Conservation (phyloP, 495 filamentous ascomycete genomes). For the Xylaria telfairii region DNA sequence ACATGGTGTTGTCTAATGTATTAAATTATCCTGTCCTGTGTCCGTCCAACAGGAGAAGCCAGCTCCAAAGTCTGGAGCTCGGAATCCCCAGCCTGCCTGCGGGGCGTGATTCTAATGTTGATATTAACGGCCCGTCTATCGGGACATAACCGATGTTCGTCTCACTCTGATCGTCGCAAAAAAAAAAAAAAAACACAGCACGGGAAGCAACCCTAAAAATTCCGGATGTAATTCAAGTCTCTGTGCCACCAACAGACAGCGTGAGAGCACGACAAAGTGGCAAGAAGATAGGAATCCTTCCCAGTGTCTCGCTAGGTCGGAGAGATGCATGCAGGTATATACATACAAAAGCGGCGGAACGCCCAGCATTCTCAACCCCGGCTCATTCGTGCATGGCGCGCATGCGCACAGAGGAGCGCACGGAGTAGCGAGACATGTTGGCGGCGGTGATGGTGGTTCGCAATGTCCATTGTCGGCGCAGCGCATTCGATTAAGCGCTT, state of each 20-base stretch:
- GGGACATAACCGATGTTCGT: constrained; percentile 23
- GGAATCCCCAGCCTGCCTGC: background rate
- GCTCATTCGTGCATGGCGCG: constrained; percentile 17
- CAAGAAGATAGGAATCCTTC: constrained; percentile 31
- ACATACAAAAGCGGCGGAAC: constrained; percentile 16
- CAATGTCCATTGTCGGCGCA: constrained; percentile 30
- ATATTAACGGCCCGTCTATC: constrained; percentile 27
- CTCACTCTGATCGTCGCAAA: constrained; percentile 11
- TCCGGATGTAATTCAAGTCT: background rate
- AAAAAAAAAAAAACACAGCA: constrained; percentile 13
- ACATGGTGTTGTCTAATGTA: constrained; percentile 35
- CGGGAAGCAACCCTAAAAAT: background rate
- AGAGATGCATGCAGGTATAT: constrained; percentile 33
- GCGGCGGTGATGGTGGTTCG: constrained; percentile 30
- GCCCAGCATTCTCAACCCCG: constrained; percentile 3
- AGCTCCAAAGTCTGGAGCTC: constrained; percentile 10
- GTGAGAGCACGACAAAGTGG: constrained; percentile 14
- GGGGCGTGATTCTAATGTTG: constrained; percentile 1
- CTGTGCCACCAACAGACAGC: constrained; percentile 7
- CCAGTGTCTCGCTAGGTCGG: constrained; percentile 22
- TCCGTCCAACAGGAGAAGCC: constrained; percentile 4
- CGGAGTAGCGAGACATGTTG: constrained; percentile 28
- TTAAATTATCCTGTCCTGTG: constrained; percentile 18
- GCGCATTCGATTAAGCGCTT: constrained; percentile 38
- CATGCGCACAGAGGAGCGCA: constrained; percentile 26